These are phyloP conservation scores for Elongisporangium prolatum DNA, from an alignment of 352 stramenopile species.

Conservation along the genomic window DNA sequence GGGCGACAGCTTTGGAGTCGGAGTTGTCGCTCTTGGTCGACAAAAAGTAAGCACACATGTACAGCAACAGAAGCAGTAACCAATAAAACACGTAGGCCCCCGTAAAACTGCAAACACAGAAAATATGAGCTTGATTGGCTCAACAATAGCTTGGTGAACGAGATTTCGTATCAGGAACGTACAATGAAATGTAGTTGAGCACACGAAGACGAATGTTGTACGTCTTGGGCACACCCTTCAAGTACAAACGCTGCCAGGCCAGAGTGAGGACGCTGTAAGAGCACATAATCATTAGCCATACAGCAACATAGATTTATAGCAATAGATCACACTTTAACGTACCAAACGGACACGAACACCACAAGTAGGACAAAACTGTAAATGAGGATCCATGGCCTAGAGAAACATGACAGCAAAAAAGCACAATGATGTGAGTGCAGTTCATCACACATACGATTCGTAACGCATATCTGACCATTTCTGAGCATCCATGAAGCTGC, in stretches of 20 bases:
- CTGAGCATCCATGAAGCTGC: slow-evolving; percentile 74
- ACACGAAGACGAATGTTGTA: slow-evolving; percentile 88
- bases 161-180: slow-evolving; percentile 6
- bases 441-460: background rate
- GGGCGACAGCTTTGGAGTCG: slow-evolving; percentile 48
- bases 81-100: slow-evolving; percentile 88
- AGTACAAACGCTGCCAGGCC: slow-evolving; percentile 80
- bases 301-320: background rate
- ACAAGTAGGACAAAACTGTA: slow-evolving; percentile 85
- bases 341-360: slow-evolving; percentile 79
- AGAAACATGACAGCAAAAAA: slow-evolving; percentile 2
- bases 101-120: slow-evolving; percentile 50
- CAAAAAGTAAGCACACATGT: slow-evolving; percentile 90
- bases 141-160: background rate
- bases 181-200: slow-evolving; percentile 89
- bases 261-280: slow-evolving; percentile 60
- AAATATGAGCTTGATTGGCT: slow-evolving; percentile 2
- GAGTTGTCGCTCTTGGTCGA: slow-evolving; percentile 59
- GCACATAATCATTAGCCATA: slow-evolving; percentile 1
- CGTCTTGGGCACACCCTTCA: slow-evolving; percentile 81
- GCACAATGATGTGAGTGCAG: slow-evolving; percentile 1
- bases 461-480: slow-evolving; percentile 40
- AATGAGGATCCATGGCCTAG: slow-evolving; percentile 82
- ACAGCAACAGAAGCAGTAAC: slow-evolving; percentile 79
- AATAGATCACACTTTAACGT: slow-evolving; percentile 6